Percentiles rank a stretch among this genome's conserved stretches.
These are phyloP conservation scores for Wickerhamiella cacticola DNA, from an alignment of 805 yeast species.

Conservation along the genomic window DNA sequence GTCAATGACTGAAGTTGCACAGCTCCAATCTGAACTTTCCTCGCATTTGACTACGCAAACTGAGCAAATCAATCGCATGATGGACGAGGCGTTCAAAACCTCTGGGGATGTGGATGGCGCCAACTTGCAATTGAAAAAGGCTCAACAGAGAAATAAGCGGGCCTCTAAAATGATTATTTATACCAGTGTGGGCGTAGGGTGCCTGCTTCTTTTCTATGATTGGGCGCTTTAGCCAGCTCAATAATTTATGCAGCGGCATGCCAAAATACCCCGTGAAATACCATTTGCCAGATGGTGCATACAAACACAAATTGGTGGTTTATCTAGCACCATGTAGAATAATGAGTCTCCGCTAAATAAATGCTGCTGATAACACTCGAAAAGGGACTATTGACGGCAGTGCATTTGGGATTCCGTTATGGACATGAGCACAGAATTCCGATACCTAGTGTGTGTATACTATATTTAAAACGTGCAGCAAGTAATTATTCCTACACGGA, in stretches of 20 bases:
- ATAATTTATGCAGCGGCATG: no score
- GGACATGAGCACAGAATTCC: no score
- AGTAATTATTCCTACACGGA: no score
- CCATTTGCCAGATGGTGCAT: no score
- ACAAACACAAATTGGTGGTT: no score
- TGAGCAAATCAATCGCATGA: constrained; percentile 49
- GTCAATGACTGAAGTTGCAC: constrained; percentile 48
- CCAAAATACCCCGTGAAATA: no score
- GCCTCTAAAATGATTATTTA: constrained; percentile 47
- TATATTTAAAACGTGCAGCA: no score
- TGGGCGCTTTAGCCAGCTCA: constrained; percentile 21
- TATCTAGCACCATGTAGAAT: no score
- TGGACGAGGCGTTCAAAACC: constrained; percentile 57
- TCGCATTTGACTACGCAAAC: constrained; percentile 63
- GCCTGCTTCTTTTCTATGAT: constrained; percentile 39
- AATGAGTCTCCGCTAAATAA: no score
- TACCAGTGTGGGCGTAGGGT: constrained; percentile 44
- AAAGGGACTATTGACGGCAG: no score
- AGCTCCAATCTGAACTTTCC: constrained; percentile 61
- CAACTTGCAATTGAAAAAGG: constrained; percentile 54
- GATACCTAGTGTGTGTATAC: neutral
- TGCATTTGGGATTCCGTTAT: no score
- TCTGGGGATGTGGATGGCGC: constrained; percentile 57
- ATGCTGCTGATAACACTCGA: no score
- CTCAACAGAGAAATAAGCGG: constrained; percentile 51